A percentile compares a stretch with the other conserved stretches of the same genome.
Conservation (phyloP, 495 filamentous ascomycete genomes). For the Penicillium cosmopolitanum region DNA sequence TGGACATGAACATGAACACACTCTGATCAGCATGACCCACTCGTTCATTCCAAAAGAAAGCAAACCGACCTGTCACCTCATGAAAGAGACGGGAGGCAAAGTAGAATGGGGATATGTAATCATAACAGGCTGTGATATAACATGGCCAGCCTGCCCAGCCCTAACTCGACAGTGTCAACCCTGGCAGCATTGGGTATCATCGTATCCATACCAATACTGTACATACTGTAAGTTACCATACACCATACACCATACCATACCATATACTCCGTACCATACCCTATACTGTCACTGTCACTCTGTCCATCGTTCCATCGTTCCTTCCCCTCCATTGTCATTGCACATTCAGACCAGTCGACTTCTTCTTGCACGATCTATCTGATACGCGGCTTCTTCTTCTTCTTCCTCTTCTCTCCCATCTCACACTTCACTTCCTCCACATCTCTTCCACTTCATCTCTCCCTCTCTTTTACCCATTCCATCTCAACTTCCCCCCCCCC, state of each 20-base stretch:
- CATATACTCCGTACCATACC: too few species aligned
- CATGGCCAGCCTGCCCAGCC: too few species aligned
- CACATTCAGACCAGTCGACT: slow-evolving; percentile 2
- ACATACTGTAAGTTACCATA: not conserved
- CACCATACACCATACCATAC: not conserved
- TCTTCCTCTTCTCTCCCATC: not conserved
- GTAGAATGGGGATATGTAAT: slow-evolving; percentile 8
- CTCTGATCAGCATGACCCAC: slow-evolving; percentile 12
- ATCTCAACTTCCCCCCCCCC: not conserved
- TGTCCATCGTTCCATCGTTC: not conserved
- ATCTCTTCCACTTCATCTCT: slow-evolving; percentile 4
- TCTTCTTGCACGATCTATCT: slow-evolving; percentile 1
- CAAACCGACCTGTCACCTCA: slow-evolving; percentile 32
- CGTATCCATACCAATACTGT: too few species aligned
- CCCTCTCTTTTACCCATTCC: not conserved
- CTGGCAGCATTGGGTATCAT: too few species aligned
- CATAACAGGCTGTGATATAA: too few species aligned
- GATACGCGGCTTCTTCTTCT: not conserved
- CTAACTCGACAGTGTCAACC: too few species aligned
- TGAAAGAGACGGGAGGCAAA: slow-evolving; percentile 14
- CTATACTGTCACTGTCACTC: too few species aligned
- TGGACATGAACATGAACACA: not conserved
- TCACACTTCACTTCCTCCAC: not conserved
- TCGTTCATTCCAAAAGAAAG: slow-evolving; percentile 14
- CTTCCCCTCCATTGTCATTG: slow-evolving; percentile 3